phyloP scores from a whole-genome alignment of 495 filamentous ascomycete genomes.

The Tetracladium marchalianum region DNA sequence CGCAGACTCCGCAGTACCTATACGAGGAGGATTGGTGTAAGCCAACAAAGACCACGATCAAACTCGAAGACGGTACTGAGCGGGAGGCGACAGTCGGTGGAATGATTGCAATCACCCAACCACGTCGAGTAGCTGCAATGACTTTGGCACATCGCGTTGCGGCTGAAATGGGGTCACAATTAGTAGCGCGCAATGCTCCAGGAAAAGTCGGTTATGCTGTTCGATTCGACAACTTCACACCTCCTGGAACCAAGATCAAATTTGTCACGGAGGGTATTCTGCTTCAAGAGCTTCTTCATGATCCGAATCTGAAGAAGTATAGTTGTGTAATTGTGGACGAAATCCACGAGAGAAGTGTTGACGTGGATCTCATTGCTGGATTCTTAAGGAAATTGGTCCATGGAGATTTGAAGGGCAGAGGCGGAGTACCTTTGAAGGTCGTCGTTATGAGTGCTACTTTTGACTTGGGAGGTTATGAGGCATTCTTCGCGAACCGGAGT shows the following conservation, averaged over 20 bases:
- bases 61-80: slow-evolving; percentile 24
- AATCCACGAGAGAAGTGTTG: slow-evolving; percentile 93
- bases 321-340: slow-evolving; percentile 91
- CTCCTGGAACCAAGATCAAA: slow-evolving; percentile 68
- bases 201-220: slow-evolving; percentile 89
- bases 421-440: slow-evolving; percentile 70
- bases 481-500: slow-evolving; percentile 37
- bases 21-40: slow-evolving; percentile 67
- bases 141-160: slow-evolving; percentile 84
- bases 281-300: slow-evolving; percentile 83
- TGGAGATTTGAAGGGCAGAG: slow-evolving; percentile 48
- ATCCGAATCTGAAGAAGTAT: slow-evolving; percentile 75
- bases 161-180: slow-evolving; percentile 76
- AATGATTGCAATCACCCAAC: slow-evolving; percentile 92
- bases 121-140: slow-evolving; percentile 88
- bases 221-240: slow-evolving; percentile 76
- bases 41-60: slow-evolving; percentile 39
- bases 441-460: slow-evolving; percentile 96
- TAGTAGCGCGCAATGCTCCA: slow-evolving; percentile 43
- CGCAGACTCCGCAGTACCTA: slow-evolving; percentile 90
- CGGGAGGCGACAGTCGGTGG: slow-evolving; percentile 57
- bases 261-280: slow-evolving; percentile 97
- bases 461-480: slow-evolving; percentile 65
- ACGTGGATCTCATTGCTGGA: slow-evolving; percentile 82
- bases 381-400: slow-evolving; percentile 70